Base-by-base conservation (phyloP, 1,284 basidiomycete species). In the Schizopora paradoxa region DNA sequence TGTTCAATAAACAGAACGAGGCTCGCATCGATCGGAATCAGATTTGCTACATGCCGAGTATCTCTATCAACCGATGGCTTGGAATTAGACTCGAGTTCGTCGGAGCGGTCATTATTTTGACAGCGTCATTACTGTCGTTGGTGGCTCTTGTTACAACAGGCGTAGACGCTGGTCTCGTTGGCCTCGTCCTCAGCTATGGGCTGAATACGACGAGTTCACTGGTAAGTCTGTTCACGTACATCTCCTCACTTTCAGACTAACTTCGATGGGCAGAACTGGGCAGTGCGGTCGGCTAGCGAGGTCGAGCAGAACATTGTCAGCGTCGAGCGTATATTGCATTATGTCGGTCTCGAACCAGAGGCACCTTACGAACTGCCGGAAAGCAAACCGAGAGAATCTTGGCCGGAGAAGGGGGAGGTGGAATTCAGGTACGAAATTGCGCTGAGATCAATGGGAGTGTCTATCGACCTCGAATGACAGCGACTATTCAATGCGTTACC, bases 271-370 rank as follows among this genome's bases (percentile, higher is more conserved):
- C 50, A 82, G 79, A 94, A 91, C 61, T 95, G 88, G 90, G 74
- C 93, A n/a, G 91, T 95, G 5, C 76, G 91, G 35, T 84, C 82
- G 11, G 87, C 89, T 0, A 90, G 86, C 50, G 93, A 97, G 57
- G 89, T 95, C 10, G 93, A 96, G 64, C 89, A 91, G 62, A 95
- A 94, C 60, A 86, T 96, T 56, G 91, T 94, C 51, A 91, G 89
- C 53, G 86, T 89, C 6, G 89, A 91, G 63, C 73, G 85, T 6
- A 82, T 87, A 48, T 57, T 81, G 32, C 77, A 84, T 51, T 83
- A 95, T 59, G 82, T 85, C 22, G 70, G 83, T n/a, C 66, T 93
- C n/a, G 60, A 69, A 10, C 69, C 83, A 0, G 92, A 95, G 62
- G 88, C 87, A 2, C 80, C 90, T 0, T 77, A 77, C 50, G 83